A percentile compares a stretch with the other conserved stretches of the same genome.
phyloP scores from a whole-genome alignment of 441 rosid genomes.

The Gossypium aridum region DNA sequence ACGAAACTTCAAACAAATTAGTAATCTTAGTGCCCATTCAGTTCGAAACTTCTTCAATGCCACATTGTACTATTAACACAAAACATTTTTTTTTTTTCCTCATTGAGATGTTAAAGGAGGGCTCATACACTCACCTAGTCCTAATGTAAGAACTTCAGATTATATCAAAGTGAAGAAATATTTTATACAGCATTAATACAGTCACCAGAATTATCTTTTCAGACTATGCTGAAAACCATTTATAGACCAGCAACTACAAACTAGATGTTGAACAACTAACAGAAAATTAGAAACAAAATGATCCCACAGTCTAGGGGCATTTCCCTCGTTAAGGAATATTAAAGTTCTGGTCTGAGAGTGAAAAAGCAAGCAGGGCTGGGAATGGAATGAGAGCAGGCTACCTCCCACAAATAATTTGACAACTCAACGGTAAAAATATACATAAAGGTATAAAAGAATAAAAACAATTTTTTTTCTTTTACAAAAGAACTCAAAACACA shows the following conservation, averaged over 20 bases:
- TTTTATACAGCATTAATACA: background rate
- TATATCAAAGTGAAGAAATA: background rate
- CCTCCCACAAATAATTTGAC: background rate
- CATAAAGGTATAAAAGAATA: background rate
- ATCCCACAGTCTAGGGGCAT: background rate
- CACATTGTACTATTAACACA: slow-evolving; percentile 1
- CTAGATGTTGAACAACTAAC: background rate
- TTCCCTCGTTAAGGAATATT: background rate
- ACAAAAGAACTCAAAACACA: background rate
- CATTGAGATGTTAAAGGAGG: background rate
- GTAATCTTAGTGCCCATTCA: background rate
- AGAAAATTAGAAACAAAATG: background rate
- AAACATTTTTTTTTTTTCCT: background rate
- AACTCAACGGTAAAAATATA: background rate
- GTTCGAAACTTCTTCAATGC: slow-evolving; percentile 4
- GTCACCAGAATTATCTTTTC: background rate
- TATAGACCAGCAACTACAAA: background rate
- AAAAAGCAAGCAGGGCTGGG: background rate
- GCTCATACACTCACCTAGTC: background rate
- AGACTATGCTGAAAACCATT: background rate
- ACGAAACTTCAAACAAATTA: slow-evolving; percentile 3
- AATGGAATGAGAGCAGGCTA: background rate
- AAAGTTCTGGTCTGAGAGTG: background rate
- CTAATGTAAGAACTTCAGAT: background rate
- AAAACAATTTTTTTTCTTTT: background rate